Base-by-base conservation (phyloP, 2,329 filamentous ascomycete species). In the Claviceps quebecensis region DNA sequence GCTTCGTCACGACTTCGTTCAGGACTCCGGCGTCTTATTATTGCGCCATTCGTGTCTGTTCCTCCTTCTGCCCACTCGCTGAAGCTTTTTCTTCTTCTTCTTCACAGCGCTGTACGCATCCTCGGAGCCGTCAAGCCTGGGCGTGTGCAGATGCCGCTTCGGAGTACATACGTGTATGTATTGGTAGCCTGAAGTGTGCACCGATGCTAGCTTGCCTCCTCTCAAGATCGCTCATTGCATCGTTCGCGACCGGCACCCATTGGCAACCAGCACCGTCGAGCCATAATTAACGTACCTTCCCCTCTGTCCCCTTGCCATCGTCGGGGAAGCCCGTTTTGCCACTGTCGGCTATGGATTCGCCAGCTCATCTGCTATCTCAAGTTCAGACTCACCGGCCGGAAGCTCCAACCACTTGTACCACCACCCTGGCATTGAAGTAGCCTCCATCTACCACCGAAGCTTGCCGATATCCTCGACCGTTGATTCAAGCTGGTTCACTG, bases 401-500 rank as follows among this genome's bases (percentile, higher is more conserved):
- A 52, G 55, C 49, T 52, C 53, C 41, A 48, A 37, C 39, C 53
- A 48, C 16, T 41, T 53, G 29, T 9, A 34, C 23, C 29, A 34
- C 29, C 54, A 43, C 40, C 51, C 43, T 46, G 55, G 54, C 47
- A 36, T 41, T 19, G 47, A 54, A 22, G 48, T 54, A 22, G 44
- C 59, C 41, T 45, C 22, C 14, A n/a, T 9, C 38, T 14, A 44
- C 22, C 5, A 23, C 41, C 41, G 19, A 19, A 19, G 7, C 13
- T 14, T 7, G 19, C 63, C 63, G 48, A 49, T 43, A 49, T 45
- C 57, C 63, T 53, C 64, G 65, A 51, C 59, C 64, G 49, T 69
- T 67, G 72, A 69, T 46, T 40, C 54, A 47, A 40, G 45, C 51
- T 48, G 48, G 44, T 44, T 44, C 44, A 46, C 55, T 76, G 77